Conservation (phyloP, 1,284 basidiomycete genomes). For the Moesziomyces globuligerus region DNA sequence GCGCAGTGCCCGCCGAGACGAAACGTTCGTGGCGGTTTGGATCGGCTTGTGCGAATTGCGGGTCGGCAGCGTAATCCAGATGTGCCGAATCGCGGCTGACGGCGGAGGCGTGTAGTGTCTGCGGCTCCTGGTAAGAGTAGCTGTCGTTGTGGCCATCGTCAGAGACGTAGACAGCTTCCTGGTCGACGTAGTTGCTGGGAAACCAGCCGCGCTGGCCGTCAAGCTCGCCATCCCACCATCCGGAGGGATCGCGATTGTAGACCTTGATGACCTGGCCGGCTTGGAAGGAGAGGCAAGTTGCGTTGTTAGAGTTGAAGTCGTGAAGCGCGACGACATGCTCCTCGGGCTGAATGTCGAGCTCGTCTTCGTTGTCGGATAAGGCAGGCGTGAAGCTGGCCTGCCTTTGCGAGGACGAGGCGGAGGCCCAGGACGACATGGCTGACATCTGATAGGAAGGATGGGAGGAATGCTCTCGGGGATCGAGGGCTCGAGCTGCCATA, state of each 20-base stretch:
- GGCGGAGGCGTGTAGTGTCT: slow-evolving; percentile 14
- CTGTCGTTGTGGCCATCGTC: slow-evolving; percentile 32
- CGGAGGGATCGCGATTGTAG: slow-evolving; percentile 83
- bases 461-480: too few relatives aligned
- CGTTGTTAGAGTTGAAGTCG: slow-evolving; percentile 62
- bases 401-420: slow-evolving; percentile 18
- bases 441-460: background rate
- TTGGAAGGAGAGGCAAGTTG: slow-evolving; percentile 82
- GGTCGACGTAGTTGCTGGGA: slow-evolving; percentile 76
- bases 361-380: slow-evolving; percentile 15
- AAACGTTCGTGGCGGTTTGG: slow-evolving; percentile 20
- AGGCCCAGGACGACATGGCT: slow-evolving; percentile 23
- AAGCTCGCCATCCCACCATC: slow-evolving; percentile 99
- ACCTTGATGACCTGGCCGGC: slow-evolving; percentile 91
- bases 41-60: slow-evolving; percentile 3
- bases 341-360: slow-evolving; percentile 37
- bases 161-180: slow-evolving; percentile 45
- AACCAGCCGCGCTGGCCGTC: slow-evolving; percentile 83
- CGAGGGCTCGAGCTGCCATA: too few relatives aligned
- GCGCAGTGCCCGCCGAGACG: slow-evolving; percentile 34
- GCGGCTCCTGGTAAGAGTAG: slow-evolving; percentile 26
- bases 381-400: slow-evolving; percentile 18
- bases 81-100: slow-evolving; percentile 19
- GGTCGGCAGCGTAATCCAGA: slow-evolving; percentile 20
- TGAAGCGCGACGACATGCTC: slow-evolving; percentile 68